Evolutionary conservation across 2,329 filamentous ascomycete species (phyloP), one percentile per base, ranked within the genome.

Genomic region (Orbilia blumenaviensis): DNA sequence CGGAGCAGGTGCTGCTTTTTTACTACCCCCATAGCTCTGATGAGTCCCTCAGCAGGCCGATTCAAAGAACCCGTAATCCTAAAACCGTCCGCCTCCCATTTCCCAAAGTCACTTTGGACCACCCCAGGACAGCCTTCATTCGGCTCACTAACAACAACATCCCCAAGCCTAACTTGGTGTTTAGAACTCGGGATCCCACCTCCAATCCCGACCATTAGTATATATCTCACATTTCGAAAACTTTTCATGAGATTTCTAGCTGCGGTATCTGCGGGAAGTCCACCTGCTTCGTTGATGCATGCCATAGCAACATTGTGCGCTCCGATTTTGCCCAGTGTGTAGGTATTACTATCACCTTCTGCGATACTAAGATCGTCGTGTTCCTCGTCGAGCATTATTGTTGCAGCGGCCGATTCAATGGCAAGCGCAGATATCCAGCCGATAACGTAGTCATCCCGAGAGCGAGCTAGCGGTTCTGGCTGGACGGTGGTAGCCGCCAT

Each of bases 201-300:
- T 8, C 54, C 64, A 14, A 68, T 64, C 8, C 48, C 64, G 5
- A 68, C 64, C 64, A 68, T 60, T 2, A 68, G 38, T 10, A 27
- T 52, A 27, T 66, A 68, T 25, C 32, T 23, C 6, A 68, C 27
- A 29, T 44, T 38, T 2, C 25, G 52, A 34, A 68, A 68, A 1
- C 14, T 36, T 7, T 32, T 48, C n/a, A 34, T 29, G 54, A 68
- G 72, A 27, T 50, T 56, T 32, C 34, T 74, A 44, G 52, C 69
- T 5, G 46, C 54, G 4, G 16, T 38, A 10, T 6, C 10, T 27
- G 52, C 18, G 10, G 52, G 12, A 38, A 16, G 1, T 5, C 25
- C 34, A 27, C 64, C 64, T 12, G 34, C n/a, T 27, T 23, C 21
- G 16, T 34, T 34, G 4, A 16, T 14, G 32, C 64, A 68, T 46